Evolutionary conservation across 2,329 filamentous ascomycete species (phyloP), one percentile per base, ranked within the genome.

Genomic region (Epichloe sylvatica): DNA sequence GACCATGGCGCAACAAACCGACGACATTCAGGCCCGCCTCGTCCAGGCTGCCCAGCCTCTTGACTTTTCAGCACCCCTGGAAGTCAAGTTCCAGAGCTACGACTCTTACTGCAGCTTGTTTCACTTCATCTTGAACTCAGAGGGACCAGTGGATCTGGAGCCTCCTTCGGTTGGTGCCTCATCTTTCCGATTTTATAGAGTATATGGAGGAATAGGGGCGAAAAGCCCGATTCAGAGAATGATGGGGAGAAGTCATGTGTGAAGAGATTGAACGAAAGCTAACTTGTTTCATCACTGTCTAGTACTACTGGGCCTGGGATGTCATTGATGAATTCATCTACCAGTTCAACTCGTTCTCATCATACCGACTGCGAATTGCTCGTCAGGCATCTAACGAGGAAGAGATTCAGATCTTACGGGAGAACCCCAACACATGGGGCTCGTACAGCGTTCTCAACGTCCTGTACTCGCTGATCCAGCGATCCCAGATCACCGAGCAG

Each of bases 251-350:
- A 33, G 36, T 19, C 9, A 13, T 36, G 17, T 5, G 42, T 5
- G 42, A 36, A 25, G 2, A 12, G 4, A 11, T 45, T 51, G 55
- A 51, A 55, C n/a, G 17, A 34, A 49, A 42, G 39, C 46, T 47
- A 47, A 47, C 25, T 46, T 23, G 8, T 25, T 38, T 15, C 35
- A 13, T 13, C 37, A 49, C 44, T 44, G 49, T 45, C 42, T 67
- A 97, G 88, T 94, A 95, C 74, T 96, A 91, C 75, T 98, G 92
- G 92, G 92, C 92, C 40, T 98, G 92, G 92, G 92, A 98, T 69
- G 91, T 97, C 59, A 96, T 98, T 71, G 92, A 98, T 70, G 92
- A 98, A 71, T 98, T 98, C 75, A 97, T 98, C 73, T 98, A 98
- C 76, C 92, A 98, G 70, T 98, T 98, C 78, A 96, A 98, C 77